Evolutionary conservation across 352 stramenopile species (phyloP), one percentile per base, ranked within the genome.

Genomic region (Globisporangium radiosum): DNA sequence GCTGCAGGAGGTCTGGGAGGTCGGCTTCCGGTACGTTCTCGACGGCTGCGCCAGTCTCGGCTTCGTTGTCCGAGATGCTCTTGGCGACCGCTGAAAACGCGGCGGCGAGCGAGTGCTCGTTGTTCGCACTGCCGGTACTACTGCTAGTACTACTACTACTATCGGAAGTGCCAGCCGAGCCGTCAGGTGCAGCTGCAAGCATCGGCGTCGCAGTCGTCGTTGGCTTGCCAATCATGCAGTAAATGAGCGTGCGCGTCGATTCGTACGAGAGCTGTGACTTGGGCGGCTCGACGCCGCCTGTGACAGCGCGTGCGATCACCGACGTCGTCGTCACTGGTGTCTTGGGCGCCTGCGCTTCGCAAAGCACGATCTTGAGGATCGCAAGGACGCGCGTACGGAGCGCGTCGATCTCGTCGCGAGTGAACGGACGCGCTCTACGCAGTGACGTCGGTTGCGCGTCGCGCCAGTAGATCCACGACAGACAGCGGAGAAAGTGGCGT

Each of bases 171-270:
- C 60, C 66, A 7, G 76, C 75, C 6, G 76, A 85, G 42, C 77
- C 80, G 62, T 90, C 80, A 49, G 81, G 76, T 36, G 85, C 83
- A 52, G 83, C 69, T 14, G 74, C 72, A 15, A 84, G 72, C 75
- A 86, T 87, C 13, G 78, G 76, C 37, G 87, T 86, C 19, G 19
- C 19, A 25, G 19, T 25, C 19, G 19, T 25, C 39, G 81, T 88
- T 39, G 81, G 75, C 50, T 94, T 94, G 7, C 84, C 81, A 54
- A 94, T 89, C 84, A 94, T 94, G 59, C 84, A 89, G 57, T 90
- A 94, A 19, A 94, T 90, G 38, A 94, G 66, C 33, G 81, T 82
- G 1, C 80, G 72, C n/a, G 82, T 91, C 56, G 77, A 89, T 60
- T 92, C 84, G 44, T 89, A 94, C 14, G 84, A 94, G 8, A 94